Evolutionary conservation across 2,329 filamentous ascomycete species (phyloP), one percentile per base, ranked within the genome.

Genomic region (Fusarium duplospermum): DNA sequence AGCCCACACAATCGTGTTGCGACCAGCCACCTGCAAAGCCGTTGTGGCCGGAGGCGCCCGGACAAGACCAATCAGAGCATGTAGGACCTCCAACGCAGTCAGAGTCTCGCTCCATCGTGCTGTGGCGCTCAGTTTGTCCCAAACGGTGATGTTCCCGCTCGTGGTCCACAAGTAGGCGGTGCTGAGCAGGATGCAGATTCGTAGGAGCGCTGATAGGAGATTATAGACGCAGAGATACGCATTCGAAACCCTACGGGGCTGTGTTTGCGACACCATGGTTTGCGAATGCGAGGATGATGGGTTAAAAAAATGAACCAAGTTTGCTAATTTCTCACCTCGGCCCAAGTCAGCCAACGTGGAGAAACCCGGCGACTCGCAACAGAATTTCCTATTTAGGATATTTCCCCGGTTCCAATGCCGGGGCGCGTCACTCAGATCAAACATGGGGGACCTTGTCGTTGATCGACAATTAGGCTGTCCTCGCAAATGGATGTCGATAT

Each of bases 1-100:
- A 6, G 75, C 73, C 75, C 75, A 77, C 4, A 77, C 54, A 6
- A 77, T 77, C 3, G 75, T 77, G 35, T 77, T 77, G 54, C 75
- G 62, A 0, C 75, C 75, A 1, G 73, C 73, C 0, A 76, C 75
- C 36, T 77, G 75, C 2, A 77, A 3, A 1, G 75, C 75, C 0
- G 75, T 77, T 0, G 75, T 73, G 27, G 69, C 47, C 0, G 75
- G 75, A 1, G 75, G 66, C 1, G 75, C 73, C 6, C 75, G 63
- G 1, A 77, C 75, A 9, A 77, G n/a, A 0, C 75, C 71, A 2
- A 52, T 62, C 1, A 31, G 29, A 1, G 75, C 71, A 3, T 77
- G 73, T 1, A 73, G 8, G 2, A 77, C 35, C 35, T 77, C 75
- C 14, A 77, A 9, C 0, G 31, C 56, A 1, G 75, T 70, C 5